A percentile compares a stretch with the other conserved stretches of the same genome.
Evolutionary conservation across 2,329 filamentous ascomycete genomes (phyloP).

Genomic region (Aspergillus sp.): DNA sequence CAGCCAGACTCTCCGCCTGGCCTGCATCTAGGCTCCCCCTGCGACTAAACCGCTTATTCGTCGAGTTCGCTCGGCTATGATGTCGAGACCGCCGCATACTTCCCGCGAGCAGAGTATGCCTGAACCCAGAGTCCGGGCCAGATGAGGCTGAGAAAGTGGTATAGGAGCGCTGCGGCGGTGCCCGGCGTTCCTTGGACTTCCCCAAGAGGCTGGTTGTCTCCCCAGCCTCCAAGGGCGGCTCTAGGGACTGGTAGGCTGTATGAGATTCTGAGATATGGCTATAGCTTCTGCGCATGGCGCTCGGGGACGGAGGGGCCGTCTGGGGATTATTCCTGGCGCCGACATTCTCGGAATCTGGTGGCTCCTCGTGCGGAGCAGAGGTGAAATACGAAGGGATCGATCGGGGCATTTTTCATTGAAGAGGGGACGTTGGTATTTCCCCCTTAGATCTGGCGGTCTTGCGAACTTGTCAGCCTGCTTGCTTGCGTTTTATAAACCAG

Average conservation of each 20-base stretch:
- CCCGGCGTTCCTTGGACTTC: constrained; percentile 16
- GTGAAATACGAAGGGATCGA: constrained; percentile 29
- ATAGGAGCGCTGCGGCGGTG: constrained; percentile 35
- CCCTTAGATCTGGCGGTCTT: constrained; percentile 5
- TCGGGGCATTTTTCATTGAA: constrained; percentile 28
- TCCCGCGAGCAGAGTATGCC: constrained; percentile 35
- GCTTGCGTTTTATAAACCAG: background rate
- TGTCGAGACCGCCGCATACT: constrained; percentile 43
- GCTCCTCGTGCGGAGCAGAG: constrained; percentile 18
- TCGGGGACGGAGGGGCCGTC: constrained; percentile 40
- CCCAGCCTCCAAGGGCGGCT: constrained; percentile 27
- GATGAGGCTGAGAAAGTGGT: constrained; percentile 35
- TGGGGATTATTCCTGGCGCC: constrained; percentile 16
- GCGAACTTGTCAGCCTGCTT: background rate
- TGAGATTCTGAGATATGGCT: constrained; percentile 33
- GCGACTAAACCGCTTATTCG: constrained; percentile 48
- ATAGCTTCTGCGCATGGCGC: constrained; percentile 30
- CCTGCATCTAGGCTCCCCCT: constrained; percentile 60
- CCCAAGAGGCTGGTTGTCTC: constrained; percentile 40
- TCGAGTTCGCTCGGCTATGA: constrained; percentile 52
- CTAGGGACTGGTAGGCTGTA: constrained; percentile 32
- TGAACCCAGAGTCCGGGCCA: constrained; percentile 32
- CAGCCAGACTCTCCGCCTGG: constrained; percentile 25
- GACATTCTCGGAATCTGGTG: constrained; percentile 6
- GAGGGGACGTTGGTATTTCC: constrained; percentile 6